These are phyloP conservation scores for Sphaerosporella brunnea DNA, from an alignment of 495 filamentous ascomycete genomes.

Conservation along the genomic window DNA sequence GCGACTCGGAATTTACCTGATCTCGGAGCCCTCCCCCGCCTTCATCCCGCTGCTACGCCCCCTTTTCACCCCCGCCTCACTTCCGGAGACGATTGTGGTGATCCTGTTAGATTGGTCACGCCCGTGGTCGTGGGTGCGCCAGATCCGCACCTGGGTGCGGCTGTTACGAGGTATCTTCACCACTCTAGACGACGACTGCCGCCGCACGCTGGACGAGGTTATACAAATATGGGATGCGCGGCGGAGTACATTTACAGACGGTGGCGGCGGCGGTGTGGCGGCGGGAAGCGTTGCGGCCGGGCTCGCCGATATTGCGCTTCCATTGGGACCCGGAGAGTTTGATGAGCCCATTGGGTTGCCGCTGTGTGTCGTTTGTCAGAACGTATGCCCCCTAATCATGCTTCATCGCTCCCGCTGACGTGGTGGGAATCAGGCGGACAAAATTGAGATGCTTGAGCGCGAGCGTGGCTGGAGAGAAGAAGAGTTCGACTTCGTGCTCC, in stretches of 20 bases:
- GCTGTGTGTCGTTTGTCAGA: conserved; percentile 82
- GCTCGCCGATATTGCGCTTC: conserved; percentile 46
- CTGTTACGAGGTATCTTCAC: conserved; percentile 58
- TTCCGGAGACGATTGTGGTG: conserved; percentile 74
- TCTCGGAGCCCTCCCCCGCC: conserved; percentile 60
- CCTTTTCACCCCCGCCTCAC: conserved; percentile 66
- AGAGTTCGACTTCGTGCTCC: conserved; percentile 78
- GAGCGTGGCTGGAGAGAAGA: conserved; percentile 84
- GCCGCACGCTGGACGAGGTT: conserved; percentile 66
- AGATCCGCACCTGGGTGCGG: conserved; percentile 73
- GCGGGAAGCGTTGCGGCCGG: conserved; percentile 22
- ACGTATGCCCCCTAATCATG: conserved; percentile 45
- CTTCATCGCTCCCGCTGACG: too few species aligned
- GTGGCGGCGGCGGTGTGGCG: conserved; percentile 26
- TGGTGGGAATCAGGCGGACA: conserved; percentile 64
- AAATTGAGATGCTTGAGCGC: conserved; percentile 71
- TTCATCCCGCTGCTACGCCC: conserved; percentile 73
- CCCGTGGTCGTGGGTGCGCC: conserved; percentile 81
- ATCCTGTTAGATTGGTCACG: conserved; percentile 83
- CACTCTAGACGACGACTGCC: conserved; percentile 56
- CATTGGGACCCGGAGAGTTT: conserved; percentile 81
- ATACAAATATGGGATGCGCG: conserved; percentile 34
- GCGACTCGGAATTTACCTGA: conserved; percentile 76
- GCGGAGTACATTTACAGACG: conserved; percentile 22
- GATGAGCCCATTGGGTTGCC: conserved; percentile 79